phyloP scores from a whole-genome alignment of 176 grass and related monocot species.

The Raddia guianensis region DNA sequence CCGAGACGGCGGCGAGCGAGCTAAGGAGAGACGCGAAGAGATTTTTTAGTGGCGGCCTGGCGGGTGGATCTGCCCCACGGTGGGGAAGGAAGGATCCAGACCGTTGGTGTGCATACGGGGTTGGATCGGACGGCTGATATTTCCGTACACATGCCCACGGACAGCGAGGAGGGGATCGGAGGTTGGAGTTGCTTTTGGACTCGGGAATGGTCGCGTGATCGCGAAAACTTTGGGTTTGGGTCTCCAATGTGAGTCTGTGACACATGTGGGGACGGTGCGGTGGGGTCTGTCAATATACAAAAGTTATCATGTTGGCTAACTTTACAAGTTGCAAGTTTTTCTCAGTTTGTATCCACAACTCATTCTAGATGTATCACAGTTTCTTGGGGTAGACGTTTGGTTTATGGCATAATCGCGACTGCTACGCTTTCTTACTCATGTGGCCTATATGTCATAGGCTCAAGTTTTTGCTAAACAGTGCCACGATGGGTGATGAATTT shows the following conservation, averaged over 20 bases:
- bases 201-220: neutral
- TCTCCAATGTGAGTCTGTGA: neutral
- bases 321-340: no score
- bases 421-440: no score
- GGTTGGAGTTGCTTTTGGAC: neutral
- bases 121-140: neutral
- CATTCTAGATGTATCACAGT: no score
- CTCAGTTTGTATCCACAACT: no score
- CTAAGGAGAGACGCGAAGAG: neutral
- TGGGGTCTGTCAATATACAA: no score
- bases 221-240: neutral
- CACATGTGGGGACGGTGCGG: neutral
- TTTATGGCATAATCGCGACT: no score
- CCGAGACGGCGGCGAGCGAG: neutral
- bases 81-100: neutral
- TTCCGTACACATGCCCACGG: neutral
- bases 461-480: no score
- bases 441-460: no score
- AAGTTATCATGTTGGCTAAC: no score
- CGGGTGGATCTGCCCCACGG: neutral
- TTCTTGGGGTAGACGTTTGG: no score
- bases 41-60: constrained; percentile 27
- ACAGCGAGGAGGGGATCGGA: neutral
- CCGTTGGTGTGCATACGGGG: neutral
- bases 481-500: no score